A percentile compares a stretch with the other conserved stretches of the same genome.
Evolutionary conservation across 306 rosid genomes (phyloP).

Genomic region (Quercus robur): DNA sequence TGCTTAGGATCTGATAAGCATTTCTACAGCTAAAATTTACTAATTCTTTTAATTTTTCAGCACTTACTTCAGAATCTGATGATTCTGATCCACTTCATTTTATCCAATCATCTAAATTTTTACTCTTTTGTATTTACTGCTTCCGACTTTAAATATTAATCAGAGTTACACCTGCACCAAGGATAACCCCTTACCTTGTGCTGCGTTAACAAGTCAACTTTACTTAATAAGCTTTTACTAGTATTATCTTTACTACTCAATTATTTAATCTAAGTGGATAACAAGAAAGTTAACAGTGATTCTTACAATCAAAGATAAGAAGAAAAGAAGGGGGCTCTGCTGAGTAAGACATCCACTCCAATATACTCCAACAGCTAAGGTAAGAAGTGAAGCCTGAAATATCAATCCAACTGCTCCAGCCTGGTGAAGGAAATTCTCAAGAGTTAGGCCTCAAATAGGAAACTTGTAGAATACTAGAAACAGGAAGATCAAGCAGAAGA

Average conservation of each 20-base stretch:
- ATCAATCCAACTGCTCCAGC: slow-evolving; percentile 94
- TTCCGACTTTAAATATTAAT: not conserved
- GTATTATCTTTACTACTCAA: not conserved
- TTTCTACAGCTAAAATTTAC: not conserved
- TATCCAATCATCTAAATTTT: not conserved
- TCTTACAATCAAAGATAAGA: slow-evolving; percentile 85
- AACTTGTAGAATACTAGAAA: slow-evolving; percentile 8
- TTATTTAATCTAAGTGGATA: slow-evolving; percentile 12
- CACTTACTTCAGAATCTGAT: too few relatives aligned
- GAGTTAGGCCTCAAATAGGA: slow-evolving; percentile 4
- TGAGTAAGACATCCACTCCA: slow-evolving; percentile 66
- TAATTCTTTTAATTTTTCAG: not conserved
- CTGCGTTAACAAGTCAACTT: not conserved
- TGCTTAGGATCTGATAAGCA: not conserved
- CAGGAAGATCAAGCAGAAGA: slow-evolving; percentile 10
- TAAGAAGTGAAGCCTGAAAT: slow-evolving; percentile 87
- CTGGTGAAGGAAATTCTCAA: slow-evolving; percentile 41
- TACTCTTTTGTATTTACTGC: not conserved
- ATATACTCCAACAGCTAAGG: slow-evolving; percentile 83
- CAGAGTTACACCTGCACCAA: not conserved
- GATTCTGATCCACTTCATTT: not conserved
- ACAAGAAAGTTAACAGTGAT: slow-evolving; percentile 8
- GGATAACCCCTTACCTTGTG: not conserved
- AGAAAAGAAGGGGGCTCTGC: slow-evolving; percentile 73
- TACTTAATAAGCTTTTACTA: not conserved